phyloP scores from a whole-genome alignment of 306 rosid genomes.

The Psophocarpus tetragonolobus region DNA sequence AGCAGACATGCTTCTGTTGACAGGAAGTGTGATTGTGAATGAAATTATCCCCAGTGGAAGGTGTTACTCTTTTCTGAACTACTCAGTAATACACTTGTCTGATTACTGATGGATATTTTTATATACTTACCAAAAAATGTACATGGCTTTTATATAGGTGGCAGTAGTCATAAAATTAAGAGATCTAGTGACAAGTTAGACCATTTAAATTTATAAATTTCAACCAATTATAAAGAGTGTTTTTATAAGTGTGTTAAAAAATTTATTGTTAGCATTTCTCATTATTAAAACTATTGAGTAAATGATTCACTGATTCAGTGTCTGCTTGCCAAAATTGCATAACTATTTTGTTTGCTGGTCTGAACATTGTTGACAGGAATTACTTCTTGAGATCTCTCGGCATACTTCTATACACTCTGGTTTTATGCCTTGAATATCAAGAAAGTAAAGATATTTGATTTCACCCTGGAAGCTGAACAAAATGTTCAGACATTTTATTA shows the following conservation, averaged over 20 bases:
- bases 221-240: too few species aligned
- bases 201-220: too few species aligned
- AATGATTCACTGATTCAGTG: constrained; percentile 5
- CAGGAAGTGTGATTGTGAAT: constrained; percentile 94
- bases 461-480: not conserved
- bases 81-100: constrained; percentile 27
- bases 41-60: constrained; percentile 99
- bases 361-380: constrained; percentile 5
- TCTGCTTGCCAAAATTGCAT: constrained; percentile 2
- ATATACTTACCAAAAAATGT: not conserved
- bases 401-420: not conserved
- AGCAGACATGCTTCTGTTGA: constrained; percentile 97
- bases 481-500: not conserved
- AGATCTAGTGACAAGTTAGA: too few species aligned
- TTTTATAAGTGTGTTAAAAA: too few species aligned
- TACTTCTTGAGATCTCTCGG: not conserved
- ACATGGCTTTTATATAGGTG: not conserved
- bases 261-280: too few species aligned
- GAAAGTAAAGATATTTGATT: not conserved
- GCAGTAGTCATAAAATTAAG: too few species aligned
- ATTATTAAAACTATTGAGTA: not conserved
- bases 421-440: not conserved
- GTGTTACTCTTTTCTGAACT: constrained; percentile 57
- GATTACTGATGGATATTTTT: not conserved
- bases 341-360: not conserved